A percentile compares a stretch with the other conserved stretches of the same genome.
Evolutionary conservation across 192 early-diverging fungal genomes (phyloP).

Genomic region (Bifiguratus adelaidae): DNA sequence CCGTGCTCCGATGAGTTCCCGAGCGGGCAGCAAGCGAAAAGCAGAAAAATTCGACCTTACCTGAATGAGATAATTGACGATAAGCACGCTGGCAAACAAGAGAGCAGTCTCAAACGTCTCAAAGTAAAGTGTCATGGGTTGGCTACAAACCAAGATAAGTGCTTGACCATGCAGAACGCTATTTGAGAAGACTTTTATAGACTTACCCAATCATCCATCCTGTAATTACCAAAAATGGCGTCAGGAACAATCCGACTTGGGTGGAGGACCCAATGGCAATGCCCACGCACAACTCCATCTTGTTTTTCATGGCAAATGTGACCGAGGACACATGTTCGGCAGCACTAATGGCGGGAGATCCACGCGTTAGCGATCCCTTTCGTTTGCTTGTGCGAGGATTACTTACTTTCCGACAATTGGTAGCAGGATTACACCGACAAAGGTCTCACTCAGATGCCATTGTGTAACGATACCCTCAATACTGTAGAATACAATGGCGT

Average conservation of each 20-base stretch:
- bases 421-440: constrained; percentile 85
- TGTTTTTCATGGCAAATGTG: constrained; percentile 69
- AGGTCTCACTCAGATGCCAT: constrained; percentile 66
- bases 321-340: constrained; percentile 82
- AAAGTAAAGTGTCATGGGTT: constrained; percentile 72
- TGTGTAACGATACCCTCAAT: constrained; percentile 66
- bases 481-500: no score
- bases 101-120: constrained; percentile 75
- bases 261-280: constrained; percentile 83
- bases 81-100: constrained; percentile 77
- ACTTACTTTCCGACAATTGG: constrained; percentile 94
- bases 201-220: constrained; percentile 82
- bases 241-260: constrained; percentile 78
- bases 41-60: background rate
- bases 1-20: background rate
- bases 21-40: background rate
- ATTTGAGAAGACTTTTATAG: no score
- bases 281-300: constrained; percentile 85
- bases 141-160: no score
- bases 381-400: no score
- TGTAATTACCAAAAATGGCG: constrained; percentile 60
- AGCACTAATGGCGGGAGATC: no score
- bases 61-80: constrained; percentile 66
- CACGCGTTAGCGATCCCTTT: no score
- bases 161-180: no score